phyloP scores from a whole-genome alignment of 1,139 yeast genomes.

The Suzukiozyma palmioleophila region DNA sequence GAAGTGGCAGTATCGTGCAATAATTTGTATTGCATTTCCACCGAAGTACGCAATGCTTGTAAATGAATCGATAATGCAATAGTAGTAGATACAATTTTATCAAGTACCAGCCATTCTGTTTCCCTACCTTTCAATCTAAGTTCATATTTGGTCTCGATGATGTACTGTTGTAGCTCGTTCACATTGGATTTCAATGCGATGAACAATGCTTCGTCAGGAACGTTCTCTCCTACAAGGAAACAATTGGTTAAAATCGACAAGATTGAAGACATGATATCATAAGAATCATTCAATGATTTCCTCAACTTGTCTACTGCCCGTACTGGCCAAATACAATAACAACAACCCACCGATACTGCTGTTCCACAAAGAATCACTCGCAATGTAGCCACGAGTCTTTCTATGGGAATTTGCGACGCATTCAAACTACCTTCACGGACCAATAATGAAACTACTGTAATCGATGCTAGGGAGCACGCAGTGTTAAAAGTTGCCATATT shows the following conservation, averaged over 20 bases:
- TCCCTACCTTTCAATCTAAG: slow-evolving; percentile 52
- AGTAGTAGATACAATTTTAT: slow-evolving; percentile 47
- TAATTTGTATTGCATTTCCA: slow-evolving; percentile 60
- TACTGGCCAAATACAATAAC: slow-evolving; percentile 62
- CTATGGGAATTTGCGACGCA: slow-evolving; percentile 55
- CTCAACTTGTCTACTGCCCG: slow-evolving; percentile 50
- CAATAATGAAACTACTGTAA: slow-evolving; percentile 65
- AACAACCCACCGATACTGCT: slow-evolving; percentile 50
- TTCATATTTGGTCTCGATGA: slow-evolving; percentile 66
- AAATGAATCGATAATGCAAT: slow-evolving; percentile 53
- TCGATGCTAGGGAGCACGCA: slow-evolving; percentile 75
- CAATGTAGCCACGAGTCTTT: slow-evolving; percentile 52
- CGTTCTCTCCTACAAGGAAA: slow-evolving; percentile 50
- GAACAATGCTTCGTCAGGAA: slow-evolving; percentile 36
- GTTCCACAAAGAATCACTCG: slow-evolving; percentile 63
- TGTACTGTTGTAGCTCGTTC: slow-evolving; percentile 32
- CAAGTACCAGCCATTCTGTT: slow-evolving; percentile 43
- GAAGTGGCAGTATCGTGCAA: slow-evolving; percentile 21
- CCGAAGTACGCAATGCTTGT: slow-evolving; percentile 65
- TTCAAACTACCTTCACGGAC: slow-evolving; percentile 75
- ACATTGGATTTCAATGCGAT: slow-evolving; percentile 38
- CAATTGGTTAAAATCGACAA: slow-evolving; percentile 47
- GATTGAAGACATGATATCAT: slow-evolving; percentile 49
- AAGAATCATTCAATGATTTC: slow-evolving; percentile 47
- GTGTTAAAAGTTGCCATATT: slow-evolving; percentile 71